These are phyloP conservation scores for Thymus mandschuricus DNA, from an alignment of 257 asterid species.

Conservation along the genomic window DNA sequence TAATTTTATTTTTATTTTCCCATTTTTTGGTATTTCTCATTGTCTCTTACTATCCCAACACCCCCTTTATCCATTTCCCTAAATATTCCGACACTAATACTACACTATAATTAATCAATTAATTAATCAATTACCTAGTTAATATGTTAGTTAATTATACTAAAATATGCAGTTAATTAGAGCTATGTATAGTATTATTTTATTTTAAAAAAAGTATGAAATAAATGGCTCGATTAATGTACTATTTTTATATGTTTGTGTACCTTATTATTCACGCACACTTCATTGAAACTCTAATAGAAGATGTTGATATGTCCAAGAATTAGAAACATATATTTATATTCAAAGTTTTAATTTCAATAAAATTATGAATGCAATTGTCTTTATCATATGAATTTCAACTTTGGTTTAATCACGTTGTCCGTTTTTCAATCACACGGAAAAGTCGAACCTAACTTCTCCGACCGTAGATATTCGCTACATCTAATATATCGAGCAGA, in stretches of 20 bases:
- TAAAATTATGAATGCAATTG: neutral
- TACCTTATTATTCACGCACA: neutral
- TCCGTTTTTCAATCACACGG: neutral
- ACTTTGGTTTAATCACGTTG: neutral
- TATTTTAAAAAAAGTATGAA: too few relatives aligned
- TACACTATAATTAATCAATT: neutral
- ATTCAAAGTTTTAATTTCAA: slow-evolving; percentile 33
- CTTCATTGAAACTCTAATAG: slow-evolving; percentile 16
- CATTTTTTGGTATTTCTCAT: slow-evolving; percentile 14
- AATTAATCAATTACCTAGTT: neutral
- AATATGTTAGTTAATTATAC: too few relatives aligned
- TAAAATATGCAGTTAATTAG: too few relatives aligned
- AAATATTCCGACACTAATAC: slow-evolving; percentile 28
- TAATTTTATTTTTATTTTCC: neutral
- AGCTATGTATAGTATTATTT: too few relatives aligned
- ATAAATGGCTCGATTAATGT: neutral
- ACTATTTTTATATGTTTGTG: too few relatives aligned
- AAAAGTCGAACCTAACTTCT: too few relatives aligned
- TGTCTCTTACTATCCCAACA: slow-evolving; percentile 33
- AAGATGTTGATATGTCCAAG: slow-evolving; percentile 36
- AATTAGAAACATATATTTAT: slow-evolving; percentile 25
- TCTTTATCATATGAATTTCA: slow-evolving; percentile 24
- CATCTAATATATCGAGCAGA: too few relatives aligned
- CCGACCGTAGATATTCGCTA: too few relatives aligned
- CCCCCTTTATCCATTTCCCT: slow-evolving; percentile 19